phyloP scores from a whole-genome alignment of 768 basidiomycete species.

The Serpula lacrymans region DNA sequence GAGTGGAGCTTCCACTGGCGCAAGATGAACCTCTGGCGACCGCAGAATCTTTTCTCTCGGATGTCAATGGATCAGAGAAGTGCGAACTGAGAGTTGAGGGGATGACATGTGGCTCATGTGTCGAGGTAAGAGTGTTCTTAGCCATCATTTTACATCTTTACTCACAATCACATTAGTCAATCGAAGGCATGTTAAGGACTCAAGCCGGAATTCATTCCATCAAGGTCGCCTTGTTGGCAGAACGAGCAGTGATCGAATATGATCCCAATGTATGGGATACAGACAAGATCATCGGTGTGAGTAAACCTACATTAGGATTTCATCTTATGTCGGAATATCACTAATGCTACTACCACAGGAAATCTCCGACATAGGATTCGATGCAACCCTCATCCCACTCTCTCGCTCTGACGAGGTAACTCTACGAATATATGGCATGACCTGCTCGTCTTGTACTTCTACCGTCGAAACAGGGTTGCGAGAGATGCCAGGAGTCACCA shows the following conservation, averaged over 20 bases:
- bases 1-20: slow-evolving; percentile 13
- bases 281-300: slow-evolving; percentile 73
- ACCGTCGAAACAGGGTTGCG: slow-evolving; percentile 71
- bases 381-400: slow-evolving; percentile 73
- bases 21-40: slow-evolving; percentile 20
- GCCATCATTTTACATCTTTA: neutral
- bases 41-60: slow-evolving; percentile 20
- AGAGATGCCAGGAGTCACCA: slow-evolving; percentile 68
- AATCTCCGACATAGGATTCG: slow-evolving; percentile 92
- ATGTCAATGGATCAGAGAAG: slow-evolving; percentile 36
- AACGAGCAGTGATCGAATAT: slow-evolving; percentile 88
- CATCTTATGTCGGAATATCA: slow-evolving; percentile 2
- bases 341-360: slow-evolving; percentile 48
- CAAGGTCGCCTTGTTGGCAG: slow-evolving; percentile 96
- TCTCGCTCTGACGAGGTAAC: slow-evolving; percentile 63
- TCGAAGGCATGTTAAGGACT: slow-evolving; percentile 76
- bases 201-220: slow-evolving; percentile 89
- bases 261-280: slow-evolving; percentile 78
- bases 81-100: slow-evolving; percentile 84
- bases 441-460: slow-evolving; percentile 76
- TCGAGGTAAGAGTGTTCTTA: slow-evolving; percentile 55
- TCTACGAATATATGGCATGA: slow-evolving; percentile 89
- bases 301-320: slow-evolving; percentile 28
- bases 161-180: slow-evolving; percentile 46
- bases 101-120: slow-evolving; percentile 89